Base-by-base conservation (phyloP, 2,329 filamentous ascomycete species). In the Setomelanomma holmii region DNA sequence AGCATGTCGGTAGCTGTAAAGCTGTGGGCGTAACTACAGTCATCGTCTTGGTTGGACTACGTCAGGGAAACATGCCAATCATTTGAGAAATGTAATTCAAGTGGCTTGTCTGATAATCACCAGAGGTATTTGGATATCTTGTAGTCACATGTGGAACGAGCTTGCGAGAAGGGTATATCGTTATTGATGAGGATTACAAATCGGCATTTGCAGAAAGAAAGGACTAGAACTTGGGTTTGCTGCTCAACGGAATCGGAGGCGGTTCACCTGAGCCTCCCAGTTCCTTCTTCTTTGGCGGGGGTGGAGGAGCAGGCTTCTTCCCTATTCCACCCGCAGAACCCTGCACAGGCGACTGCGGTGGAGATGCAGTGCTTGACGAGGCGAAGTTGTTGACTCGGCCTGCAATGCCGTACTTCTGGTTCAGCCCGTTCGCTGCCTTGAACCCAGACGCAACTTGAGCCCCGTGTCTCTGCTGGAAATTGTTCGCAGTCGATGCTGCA, bases 381-480 rank as follows among this genome's bases (percentile, higher is more conserved):
- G 63, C 60, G 17, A 69, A 76, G n/a, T 73, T 76, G 56, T 81
- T 82, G 42, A 84, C 71, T 23, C 76, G 78, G 14, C 79, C 75
- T 4, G 76, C 71, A 44, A 86, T 75, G 3, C 83, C 84, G 60
- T 88, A 88, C 67, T 85, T 87, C 65, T 87, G 82, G 48, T 86
- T 84, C 49, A 87, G 61, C 1, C 75, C 78, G 54, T 82, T 84
- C 4, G 86, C 86, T 17, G 79, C 80, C 64, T 80, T 78, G 63
- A 82, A 79, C 0, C 87, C 87, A 5, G 83, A 76, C 1, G 84
- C 82, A 5, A 89, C 83, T 68, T 90, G 86, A 16, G 88, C 87
- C 3, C 87, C 84, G 63, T 91, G 87, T 22, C 87, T 78, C 67
- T 90, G 84, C 12, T 86, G 85, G 71, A 91, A 89, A 66, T 88